Percentiles rank a stretch among this genome's conserved stretches.
Conservation (phyloP, 2,329 filamentous ascomycete genomes). For the Claviceps monticola region DNA sequence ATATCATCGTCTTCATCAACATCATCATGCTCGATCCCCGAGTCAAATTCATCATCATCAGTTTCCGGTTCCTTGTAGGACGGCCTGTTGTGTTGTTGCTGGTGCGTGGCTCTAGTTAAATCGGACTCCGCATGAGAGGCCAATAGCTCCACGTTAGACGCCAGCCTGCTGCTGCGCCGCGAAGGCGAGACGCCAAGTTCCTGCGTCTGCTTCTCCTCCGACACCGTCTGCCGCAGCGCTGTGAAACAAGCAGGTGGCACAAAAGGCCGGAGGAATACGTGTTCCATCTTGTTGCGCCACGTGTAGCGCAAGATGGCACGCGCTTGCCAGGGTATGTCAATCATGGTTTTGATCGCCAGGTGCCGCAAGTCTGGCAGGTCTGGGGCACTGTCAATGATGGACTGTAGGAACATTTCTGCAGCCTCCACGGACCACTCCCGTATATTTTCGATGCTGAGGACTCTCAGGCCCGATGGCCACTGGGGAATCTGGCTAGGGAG, state of each 20-base stretch:
- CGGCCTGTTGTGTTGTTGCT: slow-evolving; percentile 10
- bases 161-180: slow-evolving; percentile 25
- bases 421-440: slow-evolving; percentile 57
- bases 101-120: slow-evolving; percentile 8
- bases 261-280: slow-evolving; percentile 45
- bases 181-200: slow-evolving; percentile 14
- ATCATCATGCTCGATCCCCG: slow-evolving; percentile 8
- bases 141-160: slow-evolving; percentile 14
- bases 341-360: slow-evolving; percentile 60
- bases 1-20: neutral
- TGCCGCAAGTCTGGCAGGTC: slow-evolving; percentile 52
- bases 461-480: slow-evolving; percentile 62
- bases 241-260: slow-evolving; percentile 22
- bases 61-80: slow-evolving; percentile 34
- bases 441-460: slow-evolving; percentile 63
- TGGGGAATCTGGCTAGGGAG: slow-evolving; percentile 49
- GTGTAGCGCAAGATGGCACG: slow-evolving; percentile 64
- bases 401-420: slow-evolving; percentile 66
- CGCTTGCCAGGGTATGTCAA: slow-evolving; percentile 71
- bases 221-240: slow-evolving; percentile 11
- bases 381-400: slow-evolving; percentile 58
- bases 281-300: slow-evolving; percentile 59
- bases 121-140: slow-evolving; percentile 8
- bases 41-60: slow-evolving; percentile 27
- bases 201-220: slow-evolving; percentile 9